Evolutionary conservation across 2,329 filamentous ascomycete genomes (phyloP), one percentile per base, ranked within the genome.

Genomic region (Amylocarpus encephaloides): DNA sequence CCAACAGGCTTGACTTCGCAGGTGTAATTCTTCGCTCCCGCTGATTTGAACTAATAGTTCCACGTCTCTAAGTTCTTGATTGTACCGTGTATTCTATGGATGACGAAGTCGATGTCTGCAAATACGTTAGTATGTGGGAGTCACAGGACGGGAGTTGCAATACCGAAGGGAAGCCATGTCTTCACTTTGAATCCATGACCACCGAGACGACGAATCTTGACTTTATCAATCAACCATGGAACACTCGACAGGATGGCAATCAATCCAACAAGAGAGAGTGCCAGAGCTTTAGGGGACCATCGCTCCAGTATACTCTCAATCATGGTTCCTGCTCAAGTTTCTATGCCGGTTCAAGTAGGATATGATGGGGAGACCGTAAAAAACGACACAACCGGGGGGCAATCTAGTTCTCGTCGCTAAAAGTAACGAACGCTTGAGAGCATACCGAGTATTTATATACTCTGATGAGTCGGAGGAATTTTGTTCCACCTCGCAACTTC

Each of bases 81-180:
- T 6, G 76, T 75, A 41, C 77, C 70, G 29, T 67, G 67, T 40
- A 88, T 62, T n/a, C 77, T 75, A n/a, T 68, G 64, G 59, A 70
- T 73, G 30, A 90, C 69, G 52, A 88, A 72, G 57, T 87, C 85
- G 38, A 91, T 56, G 42, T 83, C 86, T 84, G 33, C 19, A 16
- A 22, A 9, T 22, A 6, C 42, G 19, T 53, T 40, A 35, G 29
- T n/a, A 34, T 6, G 44, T 38, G 22, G 6, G n/a, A 46, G 15
- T 41, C 29, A 15, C 16, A 13, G 19, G 15, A 42, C 38, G 32
- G 16, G 43, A 15, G 35, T 32, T 13, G 22, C 18, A 57, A 70
- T 59, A 79, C 78, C 73, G 39, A 72, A 70, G 1, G 78, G 78
- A 6, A 71, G 35, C 50, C 62, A 69, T 44, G 67, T 64, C 18